A percentile compares a stretch with the other conserved stretches of the same genome.
Evolutionary conservation across 2,329 filamentous ascomycete species (phyloP).

Genomic region (Piedraia hortae): DNA sequence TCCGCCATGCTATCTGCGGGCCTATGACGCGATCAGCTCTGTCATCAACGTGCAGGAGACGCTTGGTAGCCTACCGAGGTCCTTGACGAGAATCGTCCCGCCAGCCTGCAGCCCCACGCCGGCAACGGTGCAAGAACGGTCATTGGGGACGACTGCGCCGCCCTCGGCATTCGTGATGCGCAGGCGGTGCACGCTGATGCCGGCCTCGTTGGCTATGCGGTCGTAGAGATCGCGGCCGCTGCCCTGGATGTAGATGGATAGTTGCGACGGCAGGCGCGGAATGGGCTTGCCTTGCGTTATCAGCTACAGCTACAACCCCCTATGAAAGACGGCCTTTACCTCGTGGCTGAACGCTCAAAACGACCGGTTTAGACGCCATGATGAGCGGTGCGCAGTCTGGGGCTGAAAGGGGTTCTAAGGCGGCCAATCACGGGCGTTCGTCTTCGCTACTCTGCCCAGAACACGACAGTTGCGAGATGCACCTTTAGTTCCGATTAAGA

Average conservation of each 20-base stretch:
- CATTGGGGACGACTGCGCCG: constrained; percentile 29
- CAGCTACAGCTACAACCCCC: not conserved
- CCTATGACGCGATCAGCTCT: constrained; percentile 24
- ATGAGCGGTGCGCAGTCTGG: no score
- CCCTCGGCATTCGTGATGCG: constrained; percentile 37
- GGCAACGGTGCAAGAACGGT: constrained; percentile 23
- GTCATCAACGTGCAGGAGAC: constrained; percentile 1
- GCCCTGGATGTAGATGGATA: constrained; percentile 24
- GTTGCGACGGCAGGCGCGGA: constrained; percentile 28
- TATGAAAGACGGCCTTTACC: constrained; percentile 9
- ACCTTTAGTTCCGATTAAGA: no score
- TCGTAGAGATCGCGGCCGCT: constrained; percentile 28
- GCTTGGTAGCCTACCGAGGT: constrained; percentile 38
- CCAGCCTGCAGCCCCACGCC: constrained; percentile 29
- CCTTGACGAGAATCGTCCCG: constrained; percentile 57
- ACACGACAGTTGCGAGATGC: no score
- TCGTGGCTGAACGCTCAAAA: constrained; percentile 17
- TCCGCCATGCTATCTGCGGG: constrained; percentile 70
- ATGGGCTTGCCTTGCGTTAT: constrained; percentile 29
- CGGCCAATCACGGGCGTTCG: no score
- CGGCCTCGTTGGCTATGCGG: constrained; percentile 25
- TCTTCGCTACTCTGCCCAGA: no score
- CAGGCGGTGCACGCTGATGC: constrained; percentile 29
- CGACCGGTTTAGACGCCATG: constrained; percentile 16
- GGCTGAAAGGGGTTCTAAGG: no score